Base-by-base conservation (phyloP, 2,329 filamentous ascomycete genomes). In the Aaosphaeria pasadenensis region DNA sequence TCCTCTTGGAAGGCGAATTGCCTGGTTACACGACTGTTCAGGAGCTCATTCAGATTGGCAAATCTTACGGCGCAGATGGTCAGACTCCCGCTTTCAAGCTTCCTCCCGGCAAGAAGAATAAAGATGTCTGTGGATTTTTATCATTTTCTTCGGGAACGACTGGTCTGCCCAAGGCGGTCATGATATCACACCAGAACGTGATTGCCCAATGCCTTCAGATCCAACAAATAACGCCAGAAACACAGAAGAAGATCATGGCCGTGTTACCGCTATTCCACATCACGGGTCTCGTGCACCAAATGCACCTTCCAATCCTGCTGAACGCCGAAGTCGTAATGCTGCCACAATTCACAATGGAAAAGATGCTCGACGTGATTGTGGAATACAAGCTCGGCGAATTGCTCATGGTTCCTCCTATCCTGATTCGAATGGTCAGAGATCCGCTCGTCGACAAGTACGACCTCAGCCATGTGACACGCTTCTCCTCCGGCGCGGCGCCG, bases 251-350 rank as follows among this genome's bases (percentile, higher is more conserved):
- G 47, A 58, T 67, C 44, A 63, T 68, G 57, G 62, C 64, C 6
- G 64, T 66, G 7, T 53, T 67, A 1, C 62, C 65, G 0, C 53
- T 70, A 1, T 66, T 70, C 47, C 67, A 70, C 44, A 69, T 71
- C 9, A 69, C 65, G 6, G 62, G 66, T 1, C 57, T 68, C 3
- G 67, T 71, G 9, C 64, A 70, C 24, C 69, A 79, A 35, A 75
- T 87, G 50, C 82, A 87, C 59, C 71, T 87, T 0, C 84, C 85
- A 0, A 66, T 86, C 30, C 64, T 83, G 6, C 70, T 85, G 39
- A 86, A 87, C 59, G 81, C 81, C n/a, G 77, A 85, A 56, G 82
- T 87, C 30, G 77, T 82, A 60, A 84, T 87, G 76, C 74, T 87
- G 1, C 80, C 83, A 0, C 65, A 74, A 5, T 88, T 87, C 67